phyloP scores from a whole-genome alignment of 2,329 filamentous ascomycete genomes.

The Rugonectria rugulosa region DNA sequence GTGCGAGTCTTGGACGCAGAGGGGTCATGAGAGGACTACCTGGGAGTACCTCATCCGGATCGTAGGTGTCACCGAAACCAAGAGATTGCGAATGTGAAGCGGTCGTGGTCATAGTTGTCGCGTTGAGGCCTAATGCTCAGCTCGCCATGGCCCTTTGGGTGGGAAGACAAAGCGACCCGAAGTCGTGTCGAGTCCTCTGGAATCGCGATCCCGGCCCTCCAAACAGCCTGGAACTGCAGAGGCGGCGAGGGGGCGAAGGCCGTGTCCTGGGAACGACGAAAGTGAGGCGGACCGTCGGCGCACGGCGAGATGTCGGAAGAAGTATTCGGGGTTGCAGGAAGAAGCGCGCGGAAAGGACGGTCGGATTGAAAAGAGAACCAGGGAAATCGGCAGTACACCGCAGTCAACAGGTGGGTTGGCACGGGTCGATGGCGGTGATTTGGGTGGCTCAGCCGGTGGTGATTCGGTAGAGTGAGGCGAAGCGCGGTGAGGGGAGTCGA shows the following conservation, averaged over 20 bases:
- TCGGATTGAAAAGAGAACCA: not conserved
- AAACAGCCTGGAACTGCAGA: not conserved
- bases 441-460: constrained; percentile 10
- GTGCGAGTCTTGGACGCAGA: constrained; percentile 43
- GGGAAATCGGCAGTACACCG: constrained; percentile 3
- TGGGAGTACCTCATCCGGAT: constrained; percentile 53
- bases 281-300: not conserved
- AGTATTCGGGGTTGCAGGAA: not conserved
- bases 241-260: not conserved
- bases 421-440: constrained; percentile 4
- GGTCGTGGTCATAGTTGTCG: constrained; percentile 45
- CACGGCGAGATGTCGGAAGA: not conserved
- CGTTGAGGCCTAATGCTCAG: constrained; percentile 41
- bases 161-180: constrained; percentile 22
- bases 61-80: constrained; percentile 48
- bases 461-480: not conserved
- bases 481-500: constrained; percentile 1
- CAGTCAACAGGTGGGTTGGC: not conserved
- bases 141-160: constrained; percentile 44
- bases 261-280: not conserved
- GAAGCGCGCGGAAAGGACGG: not conserved
- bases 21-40: constrained; percentile 51
- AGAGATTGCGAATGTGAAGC: constrained; percentile 43
- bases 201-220: constrained; percentile 17
- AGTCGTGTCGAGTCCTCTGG: constrained; percentile 22